A percentile compares a stretch with the other conserved stretches of the same genome.
phyloP scores from a whole-genome alignment of 768 basidiomycete species.

The Calocybe gangraenosa region DNA sequence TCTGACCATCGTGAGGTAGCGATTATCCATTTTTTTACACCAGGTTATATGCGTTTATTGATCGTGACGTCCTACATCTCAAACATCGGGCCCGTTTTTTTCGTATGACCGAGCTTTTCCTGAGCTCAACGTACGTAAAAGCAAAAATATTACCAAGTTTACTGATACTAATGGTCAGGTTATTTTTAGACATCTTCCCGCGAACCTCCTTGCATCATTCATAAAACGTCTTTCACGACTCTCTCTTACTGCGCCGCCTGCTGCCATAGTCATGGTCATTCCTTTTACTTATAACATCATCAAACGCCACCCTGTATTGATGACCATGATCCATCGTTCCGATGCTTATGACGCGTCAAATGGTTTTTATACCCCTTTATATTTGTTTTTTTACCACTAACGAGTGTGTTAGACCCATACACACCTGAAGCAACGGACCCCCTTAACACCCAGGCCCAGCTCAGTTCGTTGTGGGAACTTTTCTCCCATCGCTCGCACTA shows the following conservation, averaged over 20 bases:
- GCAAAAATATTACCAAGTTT: background rate
- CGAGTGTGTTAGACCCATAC: constrained; percentile 55
- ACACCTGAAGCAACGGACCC: constrained; percentile 65
- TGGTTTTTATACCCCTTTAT: constrained; percentile 22
- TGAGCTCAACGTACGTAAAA: constrained; percentile 79
- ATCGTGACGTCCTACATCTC: constrained; percentile 82
- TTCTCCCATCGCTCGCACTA: constrained; percentile 78
- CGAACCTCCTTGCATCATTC: constrained; percentile 91
- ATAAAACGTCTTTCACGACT: constrained; percentile 87
- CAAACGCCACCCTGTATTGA: constrained; percentile 86
- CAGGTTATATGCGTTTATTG: constrained; percentile 84
- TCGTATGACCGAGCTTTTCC: constrained; percentile 84
- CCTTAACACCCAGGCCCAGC: constrained; percentile 69
- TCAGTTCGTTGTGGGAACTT: constrained; percentile 93
- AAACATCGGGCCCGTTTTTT: constrained; percentile 96
- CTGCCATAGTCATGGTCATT: constrained; percentile 85
- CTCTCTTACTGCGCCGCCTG: constrained; percentile 81
- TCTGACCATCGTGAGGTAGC: constrained; percentile 33
- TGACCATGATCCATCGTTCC: constrained; percentile 86
- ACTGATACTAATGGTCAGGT: background rate
- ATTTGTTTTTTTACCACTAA: background rate
- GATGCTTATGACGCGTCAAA: constrained; percentile 30
- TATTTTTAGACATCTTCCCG: constrained; percentile 66
- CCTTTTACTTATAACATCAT: constrained; percentile 94
- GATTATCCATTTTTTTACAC: constrained; percentile 97